phyloP scores from a whole-genome alignment of 805 yeast genomes.

The Schwanniomyces sp. region DNA sequence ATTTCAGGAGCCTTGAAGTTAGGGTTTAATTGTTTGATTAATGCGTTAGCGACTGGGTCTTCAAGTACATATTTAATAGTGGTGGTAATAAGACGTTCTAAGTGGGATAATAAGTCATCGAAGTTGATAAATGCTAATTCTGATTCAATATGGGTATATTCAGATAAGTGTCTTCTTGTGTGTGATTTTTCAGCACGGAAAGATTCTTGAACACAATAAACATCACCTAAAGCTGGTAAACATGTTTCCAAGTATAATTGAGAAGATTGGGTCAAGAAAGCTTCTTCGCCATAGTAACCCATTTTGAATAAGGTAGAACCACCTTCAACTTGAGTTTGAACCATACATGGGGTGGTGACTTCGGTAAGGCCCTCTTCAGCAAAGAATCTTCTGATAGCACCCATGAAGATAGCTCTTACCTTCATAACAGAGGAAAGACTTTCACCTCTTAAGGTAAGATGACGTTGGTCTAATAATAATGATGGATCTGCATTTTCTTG shows the following conservation, averaged over 20 bases:
- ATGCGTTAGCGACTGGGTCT: constrained; percentile 91
- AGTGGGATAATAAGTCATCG: constrained; percentile 81
- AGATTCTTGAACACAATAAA: constrained; percentile 95
- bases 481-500: constrained; percentile 95
- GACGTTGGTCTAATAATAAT: constrained; percentile 89
- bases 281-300: constrained; percentile 96
- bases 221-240: constrained; percentile 95
- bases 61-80: constrained; percentile 74
- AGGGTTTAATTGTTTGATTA: constrained; percentile 91
- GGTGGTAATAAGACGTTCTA: constrained; percentile 74
- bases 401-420: constrained; percentile 81
- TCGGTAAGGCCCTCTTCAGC: constrained; percentile 74
- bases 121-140: constrained; percentile 87
- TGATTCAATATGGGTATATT: constrained; percentile 95
- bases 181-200: constrained; percentile 99
- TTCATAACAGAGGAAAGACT: constrained; percentile 88
- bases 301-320: constrained; percentile 93
- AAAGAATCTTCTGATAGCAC: constrained; percentile 73
- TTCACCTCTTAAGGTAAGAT: constrained; percentile 95
- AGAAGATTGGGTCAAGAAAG: constrained; percentile 93
- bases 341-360: constrained; percentile 99
- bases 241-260: constrained; percentile 96
- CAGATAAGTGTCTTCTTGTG: constrained; percentile 96
- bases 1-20: constrained; percentile 73
- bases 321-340: constrained; percentile 99